Base-by-base conservation (phyloP, 2,329 filamentous ascomycete genomes). In the Fonsecaea nubica region DNA sequence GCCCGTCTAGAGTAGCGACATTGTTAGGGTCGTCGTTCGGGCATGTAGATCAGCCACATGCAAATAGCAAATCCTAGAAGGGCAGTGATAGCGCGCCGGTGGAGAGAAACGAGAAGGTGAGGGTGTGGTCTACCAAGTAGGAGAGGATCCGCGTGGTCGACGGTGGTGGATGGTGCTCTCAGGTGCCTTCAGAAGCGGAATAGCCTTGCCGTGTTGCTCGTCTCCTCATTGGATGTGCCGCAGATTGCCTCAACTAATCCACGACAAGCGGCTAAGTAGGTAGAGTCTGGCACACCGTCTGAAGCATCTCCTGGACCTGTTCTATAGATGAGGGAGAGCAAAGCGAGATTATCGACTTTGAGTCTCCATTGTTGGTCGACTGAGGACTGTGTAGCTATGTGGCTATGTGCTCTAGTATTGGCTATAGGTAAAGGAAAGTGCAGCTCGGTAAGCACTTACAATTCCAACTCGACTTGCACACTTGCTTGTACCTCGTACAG, bases 21-120 rank as follows among this genome's bases (percentile, higher is more conserved):
- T 70, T 53, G 54, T 66, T 68, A 62, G 63, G 52, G 50, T 50
- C 69, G 65, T 70, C 56, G 54, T 66, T 66, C 52, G 63, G 32
- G 52, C 58, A 66, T 50, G 64, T 54, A 64, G 69, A 70, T 70
- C 65, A 70, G 68, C 68, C 68, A 69, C 68, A 67, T 62, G 58
- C 60, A 58, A 58, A 66, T 67, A 61, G 68, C 58, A 45, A 61
- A 61, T 61, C 58, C 55, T 45, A 40, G 45, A 56, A 33, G 25
- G 36, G 42, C 21, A 61, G 36, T 42, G 58, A 53, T 40, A 40
- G 45, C 21, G 48, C 45, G 38, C 25, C 32, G 32, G 32, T 65
- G 60, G 56, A 56, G 53, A 55, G 53, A 21, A 33, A 18, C 12
- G n/a, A 55, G 35, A 55, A 30, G 48, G 48, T 52, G 56, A 48